A percentile compares a stretch with the other conserved stretches of the same genome.
phyloP scores from a whole-genome alignment of 495 filamentous ascomycete genomes.

The Hypoxylon intermedium region DNA sequence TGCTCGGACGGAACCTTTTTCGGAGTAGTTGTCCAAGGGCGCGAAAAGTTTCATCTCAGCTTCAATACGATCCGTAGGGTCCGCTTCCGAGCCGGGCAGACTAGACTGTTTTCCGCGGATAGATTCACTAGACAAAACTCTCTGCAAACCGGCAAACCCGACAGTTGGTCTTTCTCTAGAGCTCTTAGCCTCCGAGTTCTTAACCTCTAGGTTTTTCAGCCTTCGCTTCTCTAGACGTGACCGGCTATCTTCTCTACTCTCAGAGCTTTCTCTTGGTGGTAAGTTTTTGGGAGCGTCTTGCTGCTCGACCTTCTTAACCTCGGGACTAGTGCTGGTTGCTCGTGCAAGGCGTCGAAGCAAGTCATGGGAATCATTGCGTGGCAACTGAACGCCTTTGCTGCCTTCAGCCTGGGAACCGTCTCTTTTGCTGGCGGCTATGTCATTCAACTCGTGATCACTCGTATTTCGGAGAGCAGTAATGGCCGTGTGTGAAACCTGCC shows the following conservation, averaged over 20 bases:
- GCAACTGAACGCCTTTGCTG: constrained; percentile 3
- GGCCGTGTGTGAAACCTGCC: constrained; percentile 54
- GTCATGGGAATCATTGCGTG: constrained; percentile 67
- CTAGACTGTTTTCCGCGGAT: constrained; percentile 48
- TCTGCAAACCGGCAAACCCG: constrained; percentile 49
- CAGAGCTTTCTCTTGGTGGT: constrained; percentile 1
- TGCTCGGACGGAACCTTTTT: constrained; percentile 58
- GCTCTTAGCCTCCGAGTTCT: constrained; percentile 36
- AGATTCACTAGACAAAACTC: constrained; percentile 49
- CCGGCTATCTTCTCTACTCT: constrained; percentile 16
- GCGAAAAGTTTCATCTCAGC: constrained; percentile 63
- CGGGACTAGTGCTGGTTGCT: constrained; percentile 63
- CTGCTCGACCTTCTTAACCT: constrained; percentile 19
- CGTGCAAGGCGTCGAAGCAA: constrained; percentile 69
- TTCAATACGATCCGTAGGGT: constrained; percentile 62
- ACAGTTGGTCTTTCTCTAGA: constrained; percentile 46
- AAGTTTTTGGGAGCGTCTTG: constrained; percentile 13
- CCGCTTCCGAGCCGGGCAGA: constrained; percentile 56
- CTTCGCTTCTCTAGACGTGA: constrained; percentile 26
- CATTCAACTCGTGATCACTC: constrained; percentile 2
- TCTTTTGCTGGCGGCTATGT: constrained; percentile 1
- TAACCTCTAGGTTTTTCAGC: constrained; percentile 35
- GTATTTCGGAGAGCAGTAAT: constrained; percentile 55
- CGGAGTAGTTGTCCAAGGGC: constrained; percentile 59
- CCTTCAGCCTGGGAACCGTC: constrained; percentile 2